These are phyloP conservation scores for Amanita pallidorosea DNA, from an alignment of 768 basidiomycete species.

Conservation along the genomic window DNA sequence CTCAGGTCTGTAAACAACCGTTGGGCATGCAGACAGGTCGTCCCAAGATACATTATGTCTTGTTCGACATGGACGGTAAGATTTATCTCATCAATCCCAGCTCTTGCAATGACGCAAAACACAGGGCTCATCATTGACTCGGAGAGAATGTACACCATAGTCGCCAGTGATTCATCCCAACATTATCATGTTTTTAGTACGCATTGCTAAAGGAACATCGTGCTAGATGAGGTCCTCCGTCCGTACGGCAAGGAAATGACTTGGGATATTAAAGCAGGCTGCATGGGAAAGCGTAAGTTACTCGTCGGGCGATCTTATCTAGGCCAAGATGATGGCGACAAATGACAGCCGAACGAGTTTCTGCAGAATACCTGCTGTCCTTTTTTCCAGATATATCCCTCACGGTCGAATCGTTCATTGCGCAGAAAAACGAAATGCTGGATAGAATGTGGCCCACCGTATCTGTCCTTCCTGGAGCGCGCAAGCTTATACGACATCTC, in stretches of 20 bases:
- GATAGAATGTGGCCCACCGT: slow-evolving; percentile 62
- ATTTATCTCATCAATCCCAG: neutral
- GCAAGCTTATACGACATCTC: slow-evolving; percentile 62
- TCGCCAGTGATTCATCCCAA: slow-evolving; percentile 47
- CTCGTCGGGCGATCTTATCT: neutral
- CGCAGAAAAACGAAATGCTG: slow-evolving; percentile 44
- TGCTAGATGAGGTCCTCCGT: slow-evolving; percentile 58
- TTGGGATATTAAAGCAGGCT: slow-evolving; percentile 82
- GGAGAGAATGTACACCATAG: slow-evolving; percentile 65
- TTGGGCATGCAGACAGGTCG: neutral
- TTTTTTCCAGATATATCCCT: slow-evolving; percentile 69
- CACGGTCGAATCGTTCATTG: slow-evolving; percentile 47
- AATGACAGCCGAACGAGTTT: slow-evolving; percentile 48
- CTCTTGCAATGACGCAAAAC: neutral
- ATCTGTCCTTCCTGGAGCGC: slow-evolving; percentile 61
- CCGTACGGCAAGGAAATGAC: slow-evolving; percentile 70
- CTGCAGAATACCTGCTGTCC: slow-evolving; percentile 59
- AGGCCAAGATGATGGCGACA: neutral
- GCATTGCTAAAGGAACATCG: neutral
- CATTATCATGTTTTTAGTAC: neutral
- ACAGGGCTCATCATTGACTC: slow-evolving; percentile 69
- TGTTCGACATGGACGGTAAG: slow-evolving; percentile 69
- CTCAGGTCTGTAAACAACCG: too few species aligned
- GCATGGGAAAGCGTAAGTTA: slow-evolving; percentile 71
- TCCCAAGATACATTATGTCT: slow-evolving; percentile 42